A percentile compares a stretch with the other conserved stretches of the same genome.
phyloP scores from a whole-genome alignment of 2,329 filamentous ascomycete genomes.

The Trichoderma sp. region DNA sequence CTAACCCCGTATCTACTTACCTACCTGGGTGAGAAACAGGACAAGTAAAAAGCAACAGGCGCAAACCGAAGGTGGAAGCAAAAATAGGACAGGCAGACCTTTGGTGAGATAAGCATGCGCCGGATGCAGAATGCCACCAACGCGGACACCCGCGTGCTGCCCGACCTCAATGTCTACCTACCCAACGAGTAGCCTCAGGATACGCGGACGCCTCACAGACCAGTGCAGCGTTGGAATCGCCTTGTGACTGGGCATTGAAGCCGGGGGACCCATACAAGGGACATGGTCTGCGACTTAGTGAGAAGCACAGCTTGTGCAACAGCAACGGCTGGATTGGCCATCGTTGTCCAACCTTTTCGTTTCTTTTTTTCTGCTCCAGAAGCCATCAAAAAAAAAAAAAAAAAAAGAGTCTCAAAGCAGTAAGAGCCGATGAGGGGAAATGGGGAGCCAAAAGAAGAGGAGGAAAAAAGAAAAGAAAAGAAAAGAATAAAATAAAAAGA shows the following conservation, averaged over 20 bases:
- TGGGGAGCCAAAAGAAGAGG: background rate
- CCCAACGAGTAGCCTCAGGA: conserved; percentile 17
- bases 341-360: background rate
- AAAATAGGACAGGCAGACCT: background rate
- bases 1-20: background rate
- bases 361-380: background rate
- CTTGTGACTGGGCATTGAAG: conserved; percentile 23
- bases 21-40: background rate
- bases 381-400: background rate
- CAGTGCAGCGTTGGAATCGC: conserved; percentile 7
- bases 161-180: conserved; percentile 25
- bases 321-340: conserved; percentile 21
- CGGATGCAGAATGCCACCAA: conserved; percentile 8
- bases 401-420: conserved; percentile 17
- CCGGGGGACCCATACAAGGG: conserved; percentile 10
- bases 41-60: no score
- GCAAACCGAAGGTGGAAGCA: background rate
- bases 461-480: background rate
- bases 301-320: conserved; percentile 24
- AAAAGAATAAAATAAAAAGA: background rate
- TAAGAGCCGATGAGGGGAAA: conserved; percentile 14
- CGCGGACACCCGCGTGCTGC: conserved; percentile 23
- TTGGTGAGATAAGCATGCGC: background rate
- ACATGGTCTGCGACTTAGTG: conserved; percentile 22
- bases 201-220: conserved; percentile 22